Percentiles rank a stretch among this genome's conserved stretches.
phyloP scores from a whole-genome alignment of 164 flowering plant genomes.

The Cinnamomum chago region DNA sequence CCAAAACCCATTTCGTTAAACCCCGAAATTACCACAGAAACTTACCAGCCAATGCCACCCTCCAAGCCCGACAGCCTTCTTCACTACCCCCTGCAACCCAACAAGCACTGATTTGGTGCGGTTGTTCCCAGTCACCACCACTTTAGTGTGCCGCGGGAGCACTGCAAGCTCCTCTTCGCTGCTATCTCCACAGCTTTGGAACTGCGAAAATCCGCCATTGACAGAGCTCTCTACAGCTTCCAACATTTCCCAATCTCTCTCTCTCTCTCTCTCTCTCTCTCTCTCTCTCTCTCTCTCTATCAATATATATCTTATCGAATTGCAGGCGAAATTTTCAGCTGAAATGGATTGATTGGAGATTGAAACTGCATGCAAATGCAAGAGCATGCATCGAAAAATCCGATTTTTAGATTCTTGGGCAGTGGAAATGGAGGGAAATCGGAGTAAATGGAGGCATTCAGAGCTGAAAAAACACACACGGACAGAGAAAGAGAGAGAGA shows the following conservation, averaged over 20 bases:
- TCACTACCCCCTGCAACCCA: conserved; percentile 73
- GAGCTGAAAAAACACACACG: conserved; percentile 40
- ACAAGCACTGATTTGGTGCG: conserved; percentile 78
- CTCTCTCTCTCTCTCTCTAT: background rate
- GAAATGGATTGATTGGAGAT: conserved; percentile 8
- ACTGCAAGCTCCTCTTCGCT: conserved; percentile 78
- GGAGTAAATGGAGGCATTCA: conserved; percentile 14
- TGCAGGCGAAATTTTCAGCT: background rate
- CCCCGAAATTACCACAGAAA: conserved; percentile 4
- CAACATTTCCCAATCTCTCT: conserved; percentile 34
- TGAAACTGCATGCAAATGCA: conserved; percentile 23
- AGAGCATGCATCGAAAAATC: conserved; percentile 42
- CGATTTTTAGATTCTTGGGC: conserved; percentile 10
- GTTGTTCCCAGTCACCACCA: conserved; percentile 74
- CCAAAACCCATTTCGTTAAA: background rate
- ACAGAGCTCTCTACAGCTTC: conserved; percentile 54
- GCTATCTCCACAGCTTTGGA: conserved; percentile 63
- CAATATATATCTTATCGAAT: background rate
- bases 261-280: background rate
- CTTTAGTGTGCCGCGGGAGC: conserved; percentile 74
- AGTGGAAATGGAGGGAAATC: background rate
- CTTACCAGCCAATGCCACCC: conserved; percentile 99
- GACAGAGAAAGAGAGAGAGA: conserved; percentile 3
- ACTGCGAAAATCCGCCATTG: conserved; percentile 46
- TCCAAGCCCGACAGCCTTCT: conserved; percentile 81